Evolutionary conservation across 2,329 filamentous ascomycete genomes (phyloP).

Genomic region (Stemphylium lycopersici): DNA sequence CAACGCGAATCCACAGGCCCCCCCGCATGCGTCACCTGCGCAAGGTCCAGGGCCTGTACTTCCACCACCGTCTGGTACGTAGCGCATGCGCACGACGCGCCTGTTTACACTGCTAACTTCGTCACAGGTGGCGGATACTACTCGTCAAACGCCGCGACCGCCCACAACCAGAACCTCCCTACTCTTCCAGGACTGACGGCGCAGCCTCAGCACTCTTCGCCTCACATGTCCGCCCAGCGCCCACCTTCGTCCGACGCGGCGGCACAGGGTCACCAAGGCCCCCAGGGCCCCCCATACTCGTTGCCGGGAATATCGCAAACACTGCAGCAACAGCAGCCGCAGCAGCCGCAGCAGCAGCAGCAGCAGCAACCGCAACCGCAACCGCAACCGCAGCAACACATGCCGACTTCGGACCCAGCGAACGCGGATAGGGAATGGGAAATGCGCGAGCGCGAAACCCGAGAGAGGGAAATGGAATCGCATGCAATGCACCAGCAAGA

Average conservation of each 20-base stretch:
- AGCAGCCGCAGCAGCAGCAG: constrained; percentile 29
- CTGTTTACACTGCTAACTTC: constrained; percentile 23
- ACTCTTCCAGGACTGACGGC: constrained; percentile 52
- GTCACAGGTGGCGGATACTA: constrained; percentile 47
- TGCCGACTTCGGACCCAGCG: constrained; percentile 43
- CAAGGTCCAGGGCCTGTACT: constrained; percentile 47
- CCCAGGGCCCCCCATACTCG: constrained; percentile 51
- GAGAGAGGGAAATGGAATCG: constrained; percentile 62
- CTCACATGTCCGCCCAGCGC: constrained; percentile 45
- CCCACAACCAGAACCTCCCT: constrained; percentile 53
- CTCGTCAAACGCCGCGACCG: constrained; percentile 45
- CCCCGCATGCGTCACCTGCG: constrained; percentile 44
- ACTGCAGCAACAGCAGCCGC: constrained; percentile 34
- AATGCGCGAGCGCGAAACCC: constrained; percentile 50
- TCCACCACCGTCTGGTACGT: constrained; percentile 49
- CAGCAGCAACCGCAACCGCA: constrained; percentile 35
- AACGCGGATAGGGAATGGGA: constrained; percentile 54
- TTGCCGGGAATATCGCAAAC: constrained; percentile 55
- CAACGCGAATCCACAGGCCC: constrained; percentile 41
- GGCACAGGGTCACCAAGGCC: constrained; percentile 41
- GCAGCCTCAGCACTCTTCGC: constrained; percentile 52
- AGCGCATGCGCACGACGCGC: constrained; percentile 13
- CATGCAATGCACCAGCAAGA: constrained; percentile 58
- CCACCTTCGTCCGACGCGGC: constrained; percentile 47
- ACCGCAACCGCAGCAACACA: constrained; percentile 40